Conservation (phyloP, 148 eudicot genomes). For the Rhododendron vialii region DNA sequence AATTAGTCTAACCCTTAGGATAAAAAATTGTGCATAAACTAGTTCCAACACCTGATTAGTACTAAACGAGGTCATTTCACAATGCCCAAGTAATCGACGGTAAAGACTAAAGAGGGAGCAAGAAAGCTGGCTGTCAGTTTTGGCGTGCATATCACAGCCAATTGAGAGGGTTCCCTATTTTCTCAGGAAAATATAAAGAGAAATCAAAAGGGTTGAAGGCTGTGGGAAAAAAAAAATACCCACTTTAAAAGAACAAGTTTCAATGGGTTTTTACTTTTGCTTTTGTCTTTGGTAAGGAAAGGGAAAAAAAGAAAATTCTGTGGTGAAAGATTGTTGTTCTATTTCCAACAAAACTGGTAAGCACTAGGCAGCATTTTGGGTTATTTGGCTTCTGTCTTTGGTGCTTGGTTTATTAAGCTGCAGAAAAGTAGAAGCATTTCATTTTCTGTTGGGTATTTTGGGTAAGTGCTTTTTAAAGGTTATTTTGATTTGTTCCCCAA, state of each 20-base stretch:
- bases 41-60: too few species aligned
- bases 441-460: slow-evolving; percentile 18
- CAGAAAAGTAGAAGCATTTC: slow-evolving; percentile 17
- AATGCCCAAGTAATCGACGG: not conserved
- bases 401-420: slow-evolving; percentile 3
- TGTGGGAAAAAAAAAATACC: not conserved
- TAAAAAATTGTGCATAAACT: accelerated
- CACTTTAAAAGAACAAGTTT: not conserved
- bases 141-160: slow-evolving; percentile 37
- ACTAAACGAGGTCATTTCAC: not conserved
- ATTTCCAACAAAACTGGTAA: slow-evolving; percentile 22
- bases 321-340: slow-evolving; percentile 9
- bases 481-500: not conserved
- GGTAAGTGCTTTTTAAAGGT: slow-evolving; percentile 15
- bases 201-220: not conserved
- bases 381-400: slow-evolving; percentile 5
- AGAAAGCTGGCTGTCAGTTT: slow-evolving; percentile 35
- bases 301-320: slow-evolving; percentile 7
- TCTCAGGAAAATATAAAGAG: slow-evolving; percentile 7
- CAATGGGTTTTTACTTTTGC: slow-evolving; percentile 11
- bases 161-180: slow-evolving; percentile 15
- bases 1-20: too few species aligned
- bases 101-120: slow-evolving; percentile 22
- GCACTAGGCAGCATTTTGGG: slow-evolving; percentile 11
- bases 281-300: slow-evolving; percentile 17